Conservation (phyloP, 257 asterid species). For the Solanum arcanum region DNA sequence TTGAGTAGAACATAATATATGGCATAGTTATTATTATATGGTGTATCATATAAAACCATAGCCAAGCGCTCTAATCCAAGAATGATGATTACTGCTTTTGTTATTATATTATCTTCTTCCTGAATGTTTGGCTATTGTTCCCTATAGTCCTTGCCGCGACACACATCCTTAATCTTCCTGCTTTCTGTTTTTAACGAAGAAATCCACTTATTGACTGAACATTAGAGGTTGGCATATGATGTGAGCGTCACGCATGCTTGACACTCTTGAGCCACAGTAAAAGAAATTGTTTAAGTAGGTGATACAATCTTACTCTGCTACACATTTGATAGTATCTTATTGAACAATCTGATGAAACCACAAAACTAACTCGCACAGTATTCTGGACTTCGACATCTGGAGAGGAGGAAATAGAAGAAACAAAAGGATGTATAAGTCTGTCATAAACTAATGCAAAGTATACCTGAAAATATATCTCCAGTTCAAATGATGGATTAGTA, state of each 20-base stretch:
- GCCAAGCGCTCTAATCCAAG: conserved; percentile 89
- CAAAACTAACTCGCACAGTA: neutral
- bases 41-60: conserved; percentile 86
- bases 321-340: neutral
- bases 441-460: neutral
- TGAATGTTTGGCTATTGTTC: neutral
- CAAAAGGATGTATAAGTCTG: neutral
- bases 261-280: neutral
- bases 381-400: neutral
- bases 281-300: neutral
- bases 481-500: conserved; percentile 86
- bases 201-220: neutral
- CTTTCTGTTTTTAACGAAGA: neutral
- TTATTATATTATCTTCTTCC: neutral
- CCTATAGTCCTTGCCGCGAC: neutral
- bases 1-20: neutral
- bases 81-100: neutral
- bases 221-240: neutral
- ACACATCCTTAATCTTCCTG: neutral
- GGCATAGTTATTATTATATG: conserved; percentile 26
- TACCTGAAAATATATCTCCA: conserved; percentile 94
- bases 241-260: neutral
- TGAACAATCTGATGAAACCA: neutral
- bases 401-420: neutral
- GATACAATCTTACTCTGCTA: neutral